Percentiles rank a stretch among this genome's conserved stretches.
phyloP scores from a whole-genome alignment of 805 yeast genomes.

The Brettanomyces sp. region DNA sequence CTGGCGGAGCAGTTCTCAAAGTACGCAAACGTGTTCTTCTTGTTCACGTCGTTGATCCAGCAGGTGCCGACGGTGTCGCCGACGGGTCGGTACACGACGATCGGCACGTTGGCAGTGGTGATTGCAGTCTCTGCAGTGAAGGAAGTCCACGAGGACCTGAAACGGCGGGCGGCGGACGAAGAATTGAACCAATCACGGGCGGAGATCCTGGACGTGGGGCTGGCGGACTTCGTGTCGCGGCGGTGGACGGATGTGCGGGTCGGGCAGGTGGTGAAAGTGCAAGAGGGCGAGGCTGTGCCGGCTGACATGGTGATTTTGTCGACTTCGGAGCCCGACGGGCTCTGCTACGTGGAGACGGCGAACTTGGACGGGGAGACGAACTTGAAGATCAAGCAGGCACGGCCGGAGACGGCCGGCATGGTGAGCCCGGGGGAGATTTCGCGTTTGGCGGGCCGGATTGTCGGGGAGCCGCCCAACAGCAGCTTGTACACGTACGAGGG shows the following conservation, averaged over 20 bases:
- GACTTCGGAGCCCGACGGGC: conserved; percentile 96
- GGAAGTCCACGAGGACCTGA: conserved; percentile 84
- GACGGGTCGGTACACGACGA: conserved; percentile 90
- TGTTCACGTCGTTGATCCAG: conserved; percentile 87
- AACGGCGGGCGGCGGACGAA: conserved; percentile 78
- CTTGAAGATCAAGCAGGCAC: conserved; percentile 86
- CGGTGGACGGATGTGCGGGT: conserved; percentile 85
- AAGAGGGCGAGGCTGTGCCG: conserved; percentile 85
- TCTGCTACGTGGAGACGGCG: conserved; percentile 96
- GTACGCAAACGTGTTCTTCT: conserved; percentile 89
- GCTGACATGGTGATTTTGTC: conserved; percentile 81
- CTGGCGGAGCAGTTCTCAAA: conserved; percentile 94
- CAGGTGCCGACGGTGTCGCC: conserved; percentile 97
- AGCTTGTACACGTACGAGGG: conserved; percentile 94
- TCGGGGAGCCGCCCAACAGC: conserved; percentile 90
- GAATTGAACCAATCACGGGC: conserved; percentile 73
- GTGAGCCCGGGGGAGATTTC: neutral
- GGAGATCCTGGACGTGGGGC: conserved; percentile 45
- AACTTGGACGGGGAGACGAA: conserved; percentile 97
- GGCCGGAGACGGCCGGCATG: conserved; percentile 33
- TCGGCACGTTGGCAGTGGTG: conserved; percentile 81
- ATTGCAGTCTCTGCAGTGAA: conserved; percentile 85
- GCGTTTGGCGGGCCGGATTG: conserved; percentile 24
- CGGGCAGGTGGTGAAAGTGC: conserved; percentile 83
- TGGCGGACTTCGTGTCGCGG: conserved; percentile 54